phyloP scores from a whole-genome alignment of 257 asterid species.

The Rhazya stricta region DNA sequence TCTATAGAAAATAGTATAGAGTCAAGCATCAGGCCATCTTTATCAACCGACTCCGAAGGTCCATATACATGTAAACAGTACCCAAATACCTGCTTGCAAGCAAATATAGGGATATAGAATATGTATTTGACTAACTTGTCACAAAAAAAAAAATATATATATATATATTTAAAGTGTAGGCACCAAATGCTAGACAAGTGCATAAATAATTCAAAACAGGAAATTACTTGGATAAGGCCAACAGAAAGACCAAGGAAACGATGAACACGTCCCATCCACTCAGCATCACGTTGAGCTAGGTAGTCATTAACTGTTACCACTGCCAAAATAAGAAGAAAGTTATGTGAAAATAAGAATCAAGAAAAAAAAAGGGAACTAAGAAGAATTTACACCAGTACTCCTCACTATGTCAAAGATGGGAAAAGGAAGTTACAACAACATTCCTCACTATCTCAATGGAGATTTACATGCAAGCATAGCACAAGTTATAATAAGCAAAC shows the following conservation, averaged over 20 bases:
- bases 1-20: background rate
- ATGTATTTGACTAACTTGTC: background rate
- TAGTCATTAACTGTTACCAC: conserved; percentile 97
- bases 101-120: background rate
- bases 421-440: background rate
- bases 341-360: conserved; percentile 12
- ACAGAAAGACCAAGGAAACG: conserved; percentile 95
- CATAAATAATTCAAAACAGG: conserved; percentile 6
- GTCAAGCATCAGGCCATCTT: background rate
- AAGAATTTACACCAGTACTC: background rate
- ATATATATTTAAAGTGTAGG: background rate
- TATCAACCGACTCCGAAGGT: background rate
- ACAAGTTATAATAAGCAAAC: background rate
- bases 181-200: background rate
- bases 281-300: conserved; percentile 98
- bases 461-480: background rate
- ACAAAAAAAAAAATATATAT: background rate
- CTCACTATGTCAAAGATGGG: background rate
- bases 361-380: background rate
- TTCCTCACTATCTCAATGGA: background rate
- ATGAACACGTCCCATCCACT: conserved; percentile 99
- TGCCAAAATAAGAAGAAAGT: conserved; percentile 31
- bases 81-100: background rate
- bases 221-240: conserved; percentile 90
- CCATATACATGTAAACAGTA: background rate